Base-by-base conservation (phyloP, 106 monocot species). In the Triglochin maritima region DNA sequence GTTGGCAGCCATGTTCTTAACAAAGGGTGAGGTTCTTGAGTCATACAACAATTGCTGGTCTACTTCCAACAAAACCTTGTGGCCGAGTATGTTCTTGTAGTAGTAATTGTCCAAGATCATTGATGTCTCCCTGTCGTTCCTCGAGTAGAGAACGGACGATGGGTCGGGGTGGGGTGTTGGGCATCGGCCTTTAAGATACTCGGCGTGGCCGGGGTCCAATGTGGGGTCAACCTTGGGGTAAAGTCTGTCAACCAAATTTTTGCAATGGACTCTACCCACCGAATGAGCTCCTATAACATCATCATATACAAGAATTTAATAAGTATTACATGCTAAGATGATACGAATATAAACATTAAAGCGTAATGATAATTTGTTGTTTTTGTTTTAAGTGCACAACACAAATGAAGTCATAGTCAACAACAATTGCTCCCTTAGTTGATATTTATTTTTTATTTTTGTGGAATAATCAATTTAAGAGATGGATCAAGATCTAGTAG, bases 81-180 rank as follows among this genome's bases (percentile, higher is more conserved):
- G 66, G n/a, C 49, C 50, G 50, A 87, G 17, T 65, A 87, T 12
- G 67, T 81, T 76, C 73, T 77, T 78, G 79, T 87, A 79, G 78
- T 87, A 87, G 71, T 76, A 67, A 76, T 87, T 87, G 66, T 87
- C 87, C 9, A 87, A 47, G 11, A 71, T 44, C 87, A 87, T 87
- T 3, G 87, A 81, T 44, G 87, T 87, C 46, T 63, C 76, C 45
- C 74, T 46, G 69, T 87, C 87, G 45, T 79, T 87, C 61, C 87
- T 69, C 14, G 79, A 71, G 56, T 87, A 87, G 29, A 52, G 58
- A 7, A 87, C 81, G 0, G 49, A 69, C 50, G 68, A 59, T 4
- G 79, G 81, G 42, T 84, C 79, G 2, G 83, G 73, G 5, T 81
- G 12, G 14, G 85, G 72, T 8, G 75, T 58, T 11, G 83, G 83